These are phyloP conservation scores for Trametes versicolor DNA, from an alignment of 1,284 basidiomycete species.

Conservation along the genomic window DNA sequence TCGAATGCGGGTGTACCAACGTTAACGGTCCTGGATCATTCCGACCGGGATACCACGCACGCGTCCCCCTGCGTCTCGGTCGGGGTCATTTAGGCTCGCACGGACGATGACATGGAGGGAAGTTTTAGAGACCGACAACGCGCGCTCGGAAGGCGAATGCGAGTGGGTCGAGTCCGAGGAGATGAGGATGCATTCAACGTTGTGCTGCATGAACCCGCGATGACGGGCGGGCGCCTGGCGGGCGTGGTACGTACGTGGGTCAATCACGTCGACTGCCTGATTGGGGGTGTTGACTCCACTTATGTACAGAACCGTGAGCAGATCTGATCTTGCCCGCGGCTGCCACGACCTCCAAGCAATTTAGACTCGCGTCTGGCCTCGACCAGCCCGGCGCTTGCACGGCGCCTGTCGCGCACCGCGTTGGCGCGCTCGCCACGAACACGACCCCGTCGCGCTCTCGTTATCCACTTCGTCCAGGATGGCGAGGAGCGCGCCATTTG, in stretches of 20 bases:
- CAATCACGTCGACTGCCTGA: constrained; percentile 21
- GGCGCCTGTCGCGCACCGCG: not conserved
- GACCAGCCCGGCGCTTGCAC: not conserved
- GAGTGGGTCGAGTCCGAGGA: constrained; percentile 15
- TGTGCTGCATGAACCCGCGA: not conserved
- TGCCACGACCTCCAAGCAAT: constrained; percentile 5
- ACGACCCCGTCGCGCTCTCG: constrained; percentile 4
- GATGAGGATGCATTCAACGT: too few species aligned
- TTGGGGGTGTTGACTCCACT: constrained; percentile 18
- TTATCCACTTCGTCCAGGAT: not conserved
- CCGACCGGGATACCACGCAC: not conserved
- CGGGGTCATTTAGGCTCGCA: not conserved
- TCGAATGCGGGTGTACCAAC: not conserved
- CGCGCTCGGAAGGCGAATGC: not conserved
- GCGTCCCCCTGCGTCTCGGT: not conserved
- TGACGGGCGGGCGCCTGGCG: constrained; percentile 7
- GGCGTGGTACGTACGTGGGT: constrained; percentile 2
- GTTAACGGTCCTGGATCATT: not conserved
- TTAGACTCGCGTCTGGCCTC: constrained; percentile 13
- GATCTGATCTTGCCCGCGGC: constrained; percentile 24
- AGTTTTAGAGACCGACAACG: not conserved
- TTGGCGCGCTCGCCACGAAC: constrained; percentile 1
- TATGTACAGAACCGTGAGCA: constrained; percentile 2
- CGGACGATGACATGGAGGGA: not conserved
- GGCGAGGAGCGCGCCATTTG: not conserved